Evolutionary conservation across 139 green algal genomes (phyloP), one percentile per base, ranked within the genome.

Genomic region (Chlamydomonas sp.): DNA sequence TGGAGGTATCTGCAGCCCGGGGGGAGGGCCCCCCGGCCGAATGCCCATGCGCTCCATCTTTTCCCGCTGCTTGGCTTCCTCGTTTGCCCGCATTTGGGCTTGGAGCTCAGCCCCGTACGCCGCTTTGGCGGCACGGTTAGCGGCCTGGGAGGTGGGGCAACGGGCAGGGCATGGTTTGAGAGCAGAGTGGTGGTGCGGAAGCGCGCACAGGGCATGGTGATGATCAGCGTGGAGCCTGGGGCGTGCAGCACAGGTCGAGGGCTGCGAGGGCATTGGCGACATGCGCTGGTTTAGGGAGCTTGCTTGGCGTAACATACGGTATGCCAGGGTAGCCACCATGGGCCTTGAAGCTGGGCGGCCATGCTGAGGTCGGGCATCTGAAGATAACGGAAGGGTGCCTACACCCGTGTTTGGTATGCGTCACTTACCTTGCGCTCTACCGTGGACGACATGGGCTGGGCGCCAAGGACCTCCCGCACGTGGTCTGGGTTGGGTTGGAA

Each of bases 91-190:
- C 74, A 89, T 89, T 76, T 92, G 89, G 49, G 77, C 76, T 85
- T 92, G 89, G 14, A 92, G 89, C 89, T 92, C 71, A 6, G 63
- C 73, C 7, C 79, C 89, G 18, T 92, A 92, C 18, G 66, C 82
- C 9, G 73, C 73, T 57, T 79, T 81, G 63, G 73, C 73, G 8
- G 49, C 73, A 49, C 82, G 81, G 12, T 76, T 60, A 16, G 73
- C 83, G 12, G 83, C 83, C 82, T 86, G 60, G 58, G 12, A 17
- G 17, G 77, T 15, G n/a, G n/a, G 69, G 69, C 69, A 75, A 75
- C 12, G 69, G 18, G 10, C 12, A 75, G 69, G 69, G 31, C 31
- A 49, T 49, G 69, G 16, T 15, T 20, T 75, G 31, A 49, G 31
- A 49, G 31, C 31, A 49, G 31, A 49, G 31, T 49, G 31, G 31